Percentiles rank a stretch among this genome's conserved stretches.
These are phyloP conservation scores for Arachis monticola DNA, from an alignment of 331 rosid genomes.

Conservation along the genomic window DNA sequence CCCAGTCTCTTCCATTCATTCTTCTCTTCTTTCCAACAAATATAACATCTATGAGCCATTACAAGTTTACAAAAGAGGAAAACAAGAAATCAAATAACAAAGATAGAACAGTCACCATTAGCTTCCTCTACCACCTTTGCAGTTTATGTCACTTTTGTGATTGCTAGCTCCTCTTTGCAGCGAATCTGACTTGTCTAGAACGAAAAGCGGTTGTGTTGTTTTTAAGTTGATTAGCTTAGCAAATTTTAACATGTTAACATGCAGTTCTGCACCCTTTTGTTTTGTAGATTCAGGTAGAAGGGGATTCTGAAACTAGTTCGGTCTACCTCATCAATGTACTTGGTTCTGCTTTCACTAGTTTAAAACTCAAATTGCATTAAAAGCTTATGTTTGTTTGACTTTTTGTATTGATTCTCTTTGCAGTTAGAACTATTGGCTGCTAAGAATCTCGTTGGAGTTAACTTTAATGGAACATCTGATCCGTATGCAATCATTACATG, in stretches of 20 bases:
- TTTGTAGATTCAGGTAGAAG: constrained; percentile 73
- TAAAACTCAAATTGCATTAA: constrained; percentile 22
- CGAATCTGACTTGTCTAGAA: too few species aligned
- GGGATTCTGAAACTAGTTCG: constrained; percentile 65
- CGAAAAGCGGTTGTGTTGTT: too few species aligned
- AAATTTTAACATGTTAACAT: constrained; percentile 78
- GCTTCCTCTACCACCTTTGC: too few species aligned
- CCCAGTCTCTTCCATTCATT: too few species aligned
- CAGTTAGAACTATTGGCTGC: constrained; percentile 98
- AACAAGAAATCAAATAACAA: too few species aligned
- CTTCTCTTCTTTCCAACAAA: too few species aligned
- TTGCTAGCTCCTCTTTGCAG: too few species aligned
- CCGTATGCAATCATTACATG: constrained; percentile 95
- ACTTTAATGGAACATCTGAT: constrained; percentile 96
- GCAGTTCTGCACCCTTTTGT: constrained; percentile 77
- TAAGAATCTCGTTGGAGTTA: constrained; percentile 89
- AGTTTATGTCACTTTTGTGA: too few species aligned
- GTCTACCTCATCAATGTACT: constrained; percentile 82
- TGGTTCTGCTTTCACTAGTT: constrained; percentile 5
- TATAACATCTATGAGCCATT: too few species aligned
- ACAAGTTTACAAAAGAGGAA: too few species aligned
- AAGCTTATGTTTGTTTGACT: neutral
- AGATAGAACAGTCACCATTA: too few species aligned
- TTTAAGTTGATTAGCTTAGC: constrained; percentile 43
- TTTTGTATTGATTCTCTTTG: constrained; percentile 37